phyloP scores from a whole-genome alignment of 345 rosid species.

The Ailanthus altissimus region DNA sequence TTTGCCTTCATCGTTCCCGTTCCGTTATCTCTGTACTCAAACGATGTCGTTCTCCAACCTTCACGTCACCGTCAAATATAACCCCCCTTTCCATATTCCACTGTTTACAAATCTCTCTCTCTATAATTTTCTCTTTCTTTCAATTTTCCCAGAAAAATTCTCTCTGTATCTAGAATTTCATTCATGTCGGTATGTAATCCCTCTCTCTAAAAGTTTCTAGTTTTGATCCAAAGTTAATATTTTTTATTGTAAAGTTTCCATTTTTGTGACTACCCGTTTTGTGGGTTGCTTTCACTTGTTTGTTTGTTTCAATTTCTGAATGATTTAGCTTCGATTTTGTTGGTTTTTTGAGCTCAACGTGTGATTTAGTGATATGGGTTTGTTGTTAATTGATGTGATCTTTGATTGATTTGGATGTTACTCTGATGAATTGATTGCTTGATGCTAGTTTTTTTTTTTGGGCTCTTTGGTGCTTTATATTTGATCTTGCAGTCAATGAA shows the following conservation, averaged over 20 bases:
- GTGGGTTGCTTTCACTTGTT: constrained; percentile 1
- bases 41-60: constrained; percentile 21
- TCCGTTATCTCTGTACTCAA: constrained; percentile 25
- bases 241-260: constrained; percentile 5
- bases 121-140: constrained; percentile 12
- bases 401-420: constrained; percentile 20
- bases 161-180: constrained; percentile 29
- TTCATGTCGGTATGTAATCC: constrained; percentile 67
- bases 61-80: constrained; percentile 30
- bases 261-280: background rate
- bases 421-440: background rate
- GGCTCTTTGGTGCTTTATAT: background rate
- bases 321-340: constrained; percentile 24
- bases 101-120: constrained; percentile 6
- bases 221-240: background rate
- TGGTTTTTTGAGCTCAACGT: background rate
- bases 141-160: constrained; percentile 12
- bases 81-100: constrained; percentile 7
- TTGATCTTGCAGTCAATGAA: background rate
- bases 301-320: constrained; percentile 8
- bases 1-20: constrained; percentile 48
- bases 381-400: background rate
- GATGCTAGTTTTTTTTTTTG: background rate
- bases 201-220: constrained; percentile 13
- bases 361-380: constrained; percentile 16